A percentile compares a stretch with the other conserved stretches of the same genome.
These are phyloP conservation scores for Eutrema japonicum DNA, from an alignment of 345 rosid genomes.

Conservation along the genomic window DNA sequence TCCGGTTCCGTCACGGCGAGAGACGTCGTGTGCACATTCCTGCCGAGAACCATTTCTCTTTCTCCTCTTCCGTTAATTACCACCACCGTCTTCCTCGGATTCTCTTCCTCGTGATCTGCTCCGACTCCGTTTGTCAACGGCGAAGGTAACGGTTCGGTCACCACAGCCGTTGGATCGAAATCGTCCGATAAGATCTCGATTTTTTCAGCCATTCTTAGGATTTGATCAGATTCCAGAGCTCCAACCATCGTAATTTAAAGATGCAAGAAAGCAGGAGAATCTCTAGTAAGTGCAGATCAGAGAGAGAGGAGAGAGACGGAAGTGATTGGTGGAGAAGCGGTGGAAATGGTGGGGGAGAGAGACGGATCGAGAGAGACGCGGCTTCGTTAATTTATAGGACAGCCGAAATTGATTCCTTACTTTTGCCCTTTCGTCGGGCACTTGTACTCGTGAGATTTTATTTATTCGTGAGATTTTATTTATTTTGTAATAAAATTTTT, in stretches of 20 bases:
- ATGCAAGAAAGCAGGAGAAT: constrained; percentile 1
- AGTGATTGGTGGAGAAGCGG: constrained; percentile 35
- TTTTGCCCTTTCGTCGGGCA: constrained; percentile 40
- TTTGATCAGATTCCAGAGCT: constrained; percentile 37
- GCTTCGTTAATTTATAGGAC: constrained; percentile 27
- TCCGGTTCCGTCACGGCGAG: constrained; percentile 92
- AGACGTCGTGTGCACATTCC: constrained; percentile 79
- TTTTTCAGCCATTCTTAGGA: constrained; percentile 6
- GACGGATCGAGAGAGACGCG: constrained; percentile 19
- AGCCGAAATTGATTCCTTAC: constrained; percentile 16
- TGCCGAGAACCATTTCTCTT: constrained; percentile 80
- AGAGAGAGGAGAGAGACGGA: constrained; percentile 6
- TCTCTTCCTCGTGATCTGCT: constrained; percentile 20
- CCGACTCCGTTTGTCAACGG: constrained; percentile 30
- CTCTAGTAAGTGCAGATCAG: constrained; percentile 35
- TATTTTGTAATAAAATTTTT: not conserved
- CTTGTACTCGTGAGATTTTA: not conserved
- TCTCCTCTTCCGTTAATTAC: constrained; percentile 25
- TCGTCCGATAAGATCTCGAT: constrained; percentile 42
- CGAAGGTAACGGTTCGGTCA: constrained; percentile 57
- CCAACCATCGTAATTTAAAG: constrained; percentile 41
- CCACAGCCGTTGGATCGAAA: constrained; percentile 56
- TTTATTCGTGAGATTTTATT: not conserved
- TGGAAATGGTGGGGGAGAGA: constrained; percentile 31
- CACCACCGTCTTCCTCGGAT: constrained; percentile 17